Evolutionary conservation across 1,139 yeast species (phyloP), one percentile per base, ranked within the genome.

Genomic region (Debaryomyces sp.): DNA sequence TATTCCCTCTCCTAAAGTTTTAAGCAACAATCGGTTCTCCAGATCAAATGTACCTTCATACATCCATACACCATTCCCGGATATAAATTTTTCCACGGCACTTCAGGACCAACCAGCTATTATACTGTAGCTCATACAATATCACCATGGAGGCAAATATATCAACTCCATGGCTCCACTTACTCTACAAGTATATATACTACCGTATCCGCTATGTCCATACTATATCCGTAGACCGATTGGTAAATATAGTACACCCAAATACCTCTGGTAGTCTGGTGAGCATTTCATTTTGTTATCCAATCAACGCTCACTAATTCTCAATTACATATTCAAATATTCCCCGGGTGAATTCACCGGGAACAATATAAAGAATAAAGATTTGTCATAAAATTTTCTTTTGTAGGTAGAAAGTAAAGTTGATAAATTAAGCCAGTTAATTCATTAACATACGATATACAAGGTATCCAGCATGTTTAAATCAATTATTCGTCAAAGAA

Each of bases 401-500:
- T 32, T 10, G n/a, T 21, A 34, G 15, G 17, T 36, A 35, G n/a
- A 15, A 22, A 22, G 30, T 22, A 24, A 38, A 22, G 37, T 37
- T 35, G 29, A 13, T 35, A 29, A 30, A 34, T 27, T 24, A 15
- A 15, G 17, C 38, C 15, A 24, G 34, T 17, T 32, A 15, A 12
- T 32, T 9, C 17, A 29, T 12, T 24, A 39, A 13, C 35, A 18
- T 30, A 36, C 23, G 41, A 35, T 35, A 35, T 13, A 13, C n/a
- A 18, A 32, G 15, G 5, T 27, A 33, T 17, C 27, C 27, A 45
- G 34, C 27, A 59, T 59, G 63, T 53, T 59, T 46, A 59, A 56
- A 54, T 48, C 58, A 43, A 45, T 58, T 46, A 48, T 58, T 45
- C 61, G 60, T 53, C 57, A 55, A 50, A 96, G 49, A 43, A 52